A percentile compares a stretch with the other conserved stretches of the same genome.
phyloP scores from a whole-genome alignment of 148 eudicot species.

The Diospyros kaki region DNA sequence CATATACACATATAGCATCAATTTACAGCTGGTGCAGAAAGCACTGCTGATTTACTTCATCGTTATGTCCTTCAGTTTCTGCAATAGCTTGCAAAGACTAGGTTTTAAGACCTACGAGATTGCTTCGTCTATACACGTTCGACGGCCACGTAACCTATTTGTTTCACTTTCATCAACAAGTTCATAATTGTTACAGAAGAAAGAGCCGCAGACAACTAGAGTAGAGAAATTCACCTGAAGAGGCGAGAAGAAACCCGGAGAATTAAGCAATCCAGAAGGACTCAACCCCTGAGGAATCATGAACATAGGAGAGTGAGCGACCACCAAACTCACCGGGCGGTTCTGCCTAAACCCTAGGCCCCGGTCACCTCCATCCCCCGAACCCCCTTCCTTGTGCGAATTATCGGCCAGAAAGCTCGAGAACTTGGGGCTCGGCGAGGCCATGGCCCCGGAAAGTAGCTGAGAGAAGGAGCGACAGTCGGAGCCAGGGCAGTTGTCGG shows the following conservation, averaged over 20 bases:
- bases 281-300: constrained; percentile 71
- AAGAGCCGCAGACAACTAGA: not conserved
- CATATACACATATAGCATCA: not conserved
- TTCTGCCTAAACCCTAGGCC: constrained; percentile 55
- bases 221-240: constrained; percentile 1
- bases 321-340: constrained; percentile 49
- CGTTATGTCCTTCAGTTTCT: too few species aligned
- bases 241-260: constrained; percentile 58
- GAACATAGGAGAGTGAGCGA: constrained; percentile 46
- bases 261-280: constrained; percentile 67
- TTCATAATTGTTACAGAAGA: not conserved
- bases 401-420: constrained; percentile 10
- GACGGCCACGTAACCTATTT: too few species aligned
- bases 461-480: constrained; percentile 67
- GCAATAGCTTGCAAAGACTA: too few species aligned
- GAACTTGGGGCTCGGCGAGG: constrained; percentile 29
- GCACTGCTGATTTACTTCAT: too few species aligned
- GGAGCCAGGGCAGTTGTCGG: constrained; percentile 39
- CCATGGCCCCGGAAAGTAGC: constrained; percentile 69
- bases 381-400: constrained; percentile 3
- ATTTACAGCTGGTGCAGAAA: not conserved
- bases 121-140: too few species aligned
- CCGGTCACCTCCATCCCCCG: constrained; percentile 2
- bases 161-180: too few species aligned
- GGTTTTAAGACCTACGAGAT: too few species aligned